Base-by-base conservation (phyloP, 2,329 filamentous ascomycete genomes). In the Podosphaera xanthii region DNA sequence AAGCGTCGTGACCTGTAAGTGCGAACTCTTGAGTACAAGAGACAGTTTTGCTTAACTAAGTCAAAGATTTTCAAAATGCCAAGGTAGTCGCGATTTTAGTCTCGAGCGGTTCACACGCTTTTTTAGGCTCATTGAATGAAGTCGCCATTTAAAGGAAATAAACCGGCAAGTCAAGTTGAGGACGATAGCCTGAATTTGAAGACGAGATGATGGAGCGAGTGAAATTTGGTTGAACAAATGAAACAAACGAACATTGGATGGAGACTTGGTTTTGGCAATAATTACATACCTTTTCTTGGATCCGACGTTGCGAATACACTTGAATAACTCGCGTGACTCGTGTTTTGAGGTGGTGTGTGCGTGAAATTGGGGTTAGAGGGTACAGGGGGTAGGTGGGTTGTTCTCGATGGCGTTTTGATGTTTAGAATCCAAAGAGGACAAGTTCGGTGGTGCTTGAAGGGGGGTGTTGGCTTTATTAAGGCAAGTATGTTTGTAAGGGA, bases 381-480 rank as follows among this genome's bases (percentile, higher is more conserved):
- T 5, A 33, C 49, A 52, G 49, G 49, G 22, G 49, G 56, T 42
- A 42, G 56, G 38, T 58, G 30, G 56, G 40, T 33, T 58, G 56
- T 58, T 59, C 58, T 63, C 48, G 58, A 55, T 52, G 52, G 59
- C 60, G 61, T 60, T 64, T 61, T 61, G 60, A 61, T 62, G 48
- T 59, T 59, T 61, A 59, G 60, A 62, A 58, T 60, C 59, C 44
- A 61, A 64, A 62, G 61, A 59, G 61, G 62, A 58, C 62, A 64
- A 63, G 62, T 60, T 59, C 44, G 55, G 59, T 60, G 59, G 59
- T 36, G 38, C 36, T 42, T 58, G 14, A 33, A 58, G 56, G 38
- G 40, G 56, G 42, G 34, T 44, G 56, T 48, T 58, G 56, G 40
- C 56, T 53, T 58, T 58, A 58, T 58, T 52, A 58, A 44, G 57